Percentiles rank a stretch among this genome's conserved stretches.
These are phyloP conservation scores for Podospora pseudoanserina DNA, from an alignment of 495 filamentous ascomycete genomes.

Conservation along the genomic window DNA sequence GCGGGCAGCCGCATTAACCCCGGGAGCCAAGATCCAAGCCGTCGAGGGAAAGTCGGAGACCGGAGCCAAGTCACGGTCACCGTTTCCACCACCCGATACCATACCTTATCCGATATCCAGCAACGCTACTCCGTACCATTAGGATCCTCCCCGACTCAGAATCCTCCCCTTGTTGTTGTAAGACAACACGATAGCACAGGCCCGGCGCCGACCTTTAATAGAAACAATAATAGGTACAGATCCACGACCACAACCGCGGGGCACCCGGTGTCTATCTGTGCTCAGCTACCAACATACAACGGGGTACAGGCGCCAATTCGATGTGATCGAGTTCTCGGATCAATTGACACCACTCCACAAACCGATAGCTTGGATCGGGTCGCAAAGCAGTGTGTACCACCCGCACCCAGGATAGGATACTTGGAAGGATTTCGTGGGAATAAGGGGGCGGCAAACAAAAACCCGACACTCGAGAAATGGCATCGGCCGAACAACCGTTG, in stretches of 20 bases:
- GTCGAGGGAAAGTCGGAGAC: background rate
- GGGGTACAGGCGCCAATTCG: background rate
- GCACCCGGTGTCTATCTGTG: slow-evolving; percentile 3
- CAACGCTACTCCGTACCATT: too few species aligned
- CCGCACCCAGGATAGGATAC: background rate
- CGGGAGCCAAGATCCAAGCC: background rate
- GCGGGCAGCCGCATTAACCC: background rate
- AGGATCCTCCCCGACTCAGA: background rate
- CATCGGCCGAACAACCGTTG: slow-evolving; percentile 13
- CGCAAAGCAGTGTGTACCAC: slow-evolving; percentile 1
- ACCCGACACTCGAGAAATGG: background rate
- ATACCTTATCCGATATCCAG: too few species aligned
- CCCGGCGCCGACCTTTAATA: background rate
- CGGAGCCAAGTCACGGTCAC: background rate
- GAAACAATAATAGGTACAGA: background rate
- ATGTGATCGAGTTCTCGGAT: background rate
- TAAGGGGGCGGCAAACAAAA: background rate
- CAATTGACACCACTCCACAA: background rate
- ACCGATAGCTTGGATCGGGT: slow-evolving; percentile 3
- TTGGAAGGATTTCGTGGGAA: background rate
- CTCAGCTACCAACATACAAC: background rate
- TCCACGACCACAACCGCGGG: background rate
- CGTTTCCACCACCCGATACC: too few species aligned
- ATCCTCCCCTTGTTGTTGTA: background rate
- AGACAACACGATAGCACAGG: background rate